Conservation (phyloP, 179 eudicot species). For the Corrigiola litoralis region DNA sequence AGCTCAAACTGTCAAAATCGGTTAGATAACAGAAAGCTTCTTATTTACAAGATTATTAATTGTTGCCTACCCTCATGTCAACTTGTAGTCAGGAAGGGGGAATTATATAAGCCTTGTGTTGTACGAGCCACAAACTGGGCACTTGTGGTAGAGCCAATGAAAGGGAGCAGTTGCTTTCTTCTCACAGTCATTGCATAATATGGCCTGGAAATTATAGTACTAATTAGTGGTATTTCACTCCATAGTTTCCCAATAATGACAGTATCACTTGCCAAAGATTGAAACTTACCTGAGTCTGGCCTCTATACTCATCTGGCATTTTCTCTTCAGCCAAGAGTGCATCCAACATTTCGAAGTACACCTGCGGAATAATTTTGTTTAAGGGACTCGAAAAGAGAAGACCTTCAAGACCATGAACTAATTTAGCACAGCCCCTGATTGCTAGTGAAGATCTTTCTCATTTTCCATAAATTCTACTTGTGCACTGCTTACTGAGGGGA, state of each 20-base stretch:
- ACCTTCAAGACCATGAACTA: not conserved
- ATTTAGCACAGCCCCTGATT: too few species aligned
- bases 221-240: slow-evolving; percentile 1
- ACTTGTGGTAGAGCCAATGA: slow-evolving; percentile 88
- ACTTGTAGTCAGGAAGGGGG: not conserved
- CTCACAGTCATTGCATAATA: slow-evolving; percentile 94
- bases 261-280: slow-evolving; percentile 1
- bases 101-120: slow-evolving; percentile 69
- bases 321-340: slow-evolving; percentile 83
- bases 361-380: slow-evolving; percentile 39
- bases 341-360: slow-evolving; percentile 83
- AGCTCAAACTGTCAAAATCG: slow-evolving; percentile 18
- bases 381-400: not conserved
- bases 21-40: slow-evolving; percentile 9
- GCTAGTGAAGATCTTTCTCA: not conserved
- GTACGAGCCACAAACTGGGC: slow-evolving; percentile 78
- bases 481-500: not conserved
- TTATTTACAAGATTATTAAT: slow-evolving; percentile 3
- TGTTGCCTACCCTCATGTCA: slow-evolving; percentile 12
- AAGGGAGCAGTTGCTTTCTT: slow-evolving; percentile 68
- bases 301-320: slow-evolving; percentile 68
- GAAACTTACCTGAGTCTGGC: slow-evolving; percentile 68
- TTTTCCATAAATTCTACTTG: not conserved
- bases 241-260: not conserved
- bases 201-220: slow-evolving; percentile 43